Percentiles rank a stretch among this genome's conserved stretches.
phyloP scores from a whole-genome alignment of 768 basidiomycete genomes.

The Leccinellum albellum region DNA sequence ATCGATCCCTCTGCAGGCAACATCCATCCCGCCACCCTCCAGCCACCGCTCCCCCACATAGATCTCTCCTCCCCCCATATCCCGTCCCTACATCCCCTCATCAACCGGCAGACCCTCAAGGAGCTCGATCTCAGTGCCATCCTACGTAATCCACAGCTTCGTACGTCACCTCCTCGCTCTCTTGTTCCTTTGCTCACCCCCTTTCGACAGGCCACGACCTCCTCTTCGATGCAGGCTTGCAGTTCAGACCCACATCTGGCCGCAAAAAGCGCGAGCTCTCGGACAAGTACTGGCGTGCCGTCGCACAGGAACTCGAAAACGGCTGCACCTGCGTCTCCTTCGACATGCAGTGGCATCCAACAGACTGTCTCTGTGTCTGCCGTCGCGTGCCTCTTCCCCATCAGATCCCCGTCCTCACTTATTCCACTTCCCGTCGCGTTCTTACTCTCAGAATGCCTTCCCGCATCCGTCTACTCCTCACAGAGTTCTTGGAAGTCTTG shows the following conservation, averaged over 20 bases:
- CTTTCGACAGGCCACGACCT: constrained; percentile 71
- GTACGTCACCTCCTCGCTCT: constrained; percentile 45
- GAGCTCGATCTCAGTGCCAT: constrained; percentile 85
- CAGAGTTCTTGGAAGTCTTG: constrained; percentile 78
- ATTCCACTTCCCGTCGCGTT: constrained; percentile 41
- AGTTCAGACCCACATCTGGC: constrained; percentile 75
- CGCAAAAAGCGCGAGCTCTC: constrained; percentile 67
- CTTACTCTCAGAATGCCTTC: constrained; percentile 68
- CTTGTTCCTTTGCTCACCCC: not conserved
- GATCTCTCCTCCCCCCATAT: constrained; percentile 51
- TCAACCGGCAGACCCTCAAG: constrained; percentile 78
- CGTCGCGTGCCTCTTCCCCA: constrained; percentile 40
- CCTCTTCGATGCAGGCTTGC: constrained; percentile 80
- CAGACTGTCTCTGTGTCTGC: constrained; percentile 54
- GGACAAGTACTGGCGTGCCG: constrained; percentile 83
- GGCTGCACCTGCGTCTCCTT: constrained; percentile 86
- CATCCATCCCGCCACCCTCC: constrained; percentile 26
- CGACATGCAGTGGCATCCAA: constrained; percentile 54
- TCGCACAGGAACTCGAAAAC: constrained; percentile 69
- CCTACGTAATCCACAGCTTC: constrained; percentile 84
- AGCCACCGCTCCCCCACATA: constrained; percentile 32
- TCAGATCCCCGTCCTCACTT: constrained; percentile 40
- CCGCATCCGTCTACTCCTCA: constrained; percentile 63
- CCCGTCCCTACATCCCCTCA: constrained; percentile 67
- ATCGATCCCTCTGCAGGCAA: constrained; percentile 26